Percentiles rank a stretch among this genome's conserved stretches.
These are phyloP conservation scores for Alternaria brassicicola DNA, from an alignment of 2,329 filamentous ascomycete genomes.

Conservation along the genomic window DNA sequence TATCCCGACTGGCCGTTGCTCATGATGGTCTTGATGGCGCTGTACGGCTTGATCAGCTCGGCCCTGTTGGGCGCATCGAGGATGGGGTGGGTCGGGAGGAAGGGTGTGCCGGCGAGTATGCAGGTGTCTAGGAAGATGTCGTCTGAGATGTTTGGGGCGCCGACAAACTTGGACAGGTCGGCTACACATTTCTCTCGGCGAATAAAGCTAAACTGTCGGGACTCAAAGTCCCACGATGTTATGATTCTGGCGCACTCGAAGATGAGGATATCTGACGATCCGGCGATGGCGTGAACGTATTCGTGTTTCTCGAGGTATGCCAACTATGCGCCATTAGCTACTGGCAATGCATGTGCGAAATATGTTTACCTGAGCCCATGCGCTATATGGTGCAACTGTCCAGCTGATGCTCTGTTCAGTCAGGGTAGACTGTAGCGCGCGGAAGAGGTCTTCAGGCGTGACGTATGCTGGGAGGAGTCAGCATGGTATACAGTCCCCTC, in stretches of 20 bases:
- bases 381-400: conserved; percentile 84
- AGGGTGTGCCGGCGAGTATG: conserved; percentile 81
- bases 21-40: conserved; percentile 79
- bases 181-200: conserved; percentile 73
- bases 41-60: conserved; percentile 67
- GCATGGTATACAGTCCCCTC: neutral
- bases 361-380: conserved; percentile 74
- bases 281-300: conserved; percentile 75
- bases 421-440: conserved; percentile 76
- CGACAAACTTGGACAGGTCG: conserved; percentile 57
- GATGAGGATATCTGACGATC: conserved; percentile 81
- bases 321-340: conserved; percentile 58
- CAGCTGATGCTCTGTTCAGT: conserved; percentile 73
- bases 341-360: neutral
- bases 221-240: conserved; percentile 71
- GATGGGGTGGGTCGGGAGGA: conserved; percentile 78
- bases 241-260: conserved; percentile 83
- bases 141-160: conserved; percentile 61
- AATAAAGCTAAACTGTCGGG: conserved; percentile 67
- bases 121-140: conserved; percentile 82
- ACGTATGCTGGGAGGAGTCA: conserved; percentile 62
- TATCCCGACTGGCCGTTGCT: conserved; percentile 70
- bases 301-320: conserved; percentile 75
- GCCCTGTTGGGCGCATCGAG: conserved; percentile 66
- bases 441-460: conserved; percentile 71